phyloP scores from a whole-genome alignment of 495 filamentous ascomycete species.

The Annulohypoxylon moriforme region DNA sequence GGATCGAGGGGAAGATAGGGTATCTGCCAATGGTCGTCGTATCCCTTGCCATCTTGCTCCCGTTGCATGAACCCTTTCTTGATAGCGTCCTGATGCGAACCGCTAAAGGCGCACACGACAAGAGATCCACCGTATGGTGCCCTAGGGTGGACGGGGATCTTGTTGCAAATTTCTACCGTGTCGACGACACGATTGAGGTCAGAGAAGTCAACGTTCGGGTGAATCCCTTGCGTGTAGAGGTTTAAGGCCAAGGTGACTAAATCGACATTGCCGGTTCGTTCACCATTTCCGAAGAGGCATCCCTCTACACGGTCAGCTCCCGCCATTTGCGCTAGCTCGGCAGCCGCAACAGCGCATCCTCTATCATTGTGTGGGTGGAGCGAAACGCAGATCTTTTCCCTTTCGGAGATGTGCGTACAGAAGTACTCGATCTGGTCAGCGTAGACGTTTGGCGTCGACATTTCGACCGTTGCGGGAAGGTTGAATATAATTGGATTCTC shows the following conservation, averaged over 20 bases:
- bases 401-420: slow-evolving; percentile 76
- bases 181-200: slow-evolving; percentile 89
- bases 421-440: slow-evolving; percentile 98
- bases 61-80: slow-evolving; percentile 92
- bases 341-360: slow-evolving; percentile 84
- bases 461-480: slow-evolving; percentile 94
- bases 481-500: slow-evolving; percentile 97
- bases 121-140: slow-evolving; percentile 91
- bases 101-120: slow-evolving; percentile 89
- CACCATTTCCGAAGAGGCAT: slow-evolving; percentile 94
- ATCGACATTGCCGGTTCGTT: slow-evolving; percentile 96
- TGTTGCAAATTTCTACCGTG: slow-evolving; percentile 90
- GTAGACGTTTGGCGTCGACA: slow-evolving; percentile 95
- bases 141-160: slow-evolving; percentile 91
- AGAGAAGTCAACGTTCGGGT: slow-evolving; percentile 91
- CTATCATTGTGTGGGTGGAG: slow-evolving; percentile 96
- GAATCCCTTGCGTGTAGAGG: slow-evolving; percentile 94
- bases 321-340: slow-evolving; percentile 97
- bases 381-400: slow-evolving; percentile 84
- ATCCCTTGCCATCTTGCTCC: slow-evolving; percentile 65
- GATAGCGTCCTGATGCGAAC: slow-evolving; percentile 96
- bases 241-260: slow-evolving; percentile 94
- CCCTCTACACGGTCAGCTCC: slow-evolving; percentile 95
- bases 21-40: slow-evolving; percentile 74
- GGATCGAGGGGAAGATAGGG: slow-evolving; percentile 96